Conservation (phyloP, 2,329 filamentous ascomycete genomes). For the Didymella pomorum region DNA sequence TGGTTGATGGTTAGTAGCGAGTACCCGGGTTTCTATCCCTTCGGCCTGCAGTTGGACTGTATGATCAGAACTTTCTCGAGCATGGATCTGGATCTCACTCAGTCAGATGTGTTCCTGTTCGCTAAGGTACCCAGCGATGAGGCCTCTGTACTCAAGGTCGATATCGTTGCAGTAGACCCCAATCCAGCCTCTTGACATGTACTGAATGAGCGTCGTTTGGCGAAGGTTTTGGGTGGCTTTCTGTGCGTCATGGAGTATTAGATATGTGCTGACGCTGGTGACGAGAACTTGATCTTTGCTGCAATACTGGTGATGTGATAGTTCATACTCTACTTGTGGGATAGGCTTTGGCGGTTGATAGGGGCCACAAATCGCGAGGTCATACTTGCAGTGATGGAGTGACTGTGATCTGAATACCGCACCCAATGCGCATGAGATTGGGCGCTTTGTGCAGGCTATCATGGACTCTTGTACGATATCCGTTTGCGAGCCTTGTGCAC, state of each 20-base stretch:
- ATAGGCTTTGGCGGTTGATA: background rate
- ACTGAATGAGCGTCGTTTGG: background rate
- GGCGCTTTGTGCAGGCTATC: background rate
- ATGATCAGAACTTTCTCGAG: background rate
- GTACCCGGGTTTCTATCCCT: background rate
- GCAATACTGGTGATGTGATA: background rate
- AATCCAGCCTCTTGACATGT: background rate
- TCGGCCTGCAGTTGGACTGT: background rate
- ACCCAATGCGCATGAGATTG: background rate
- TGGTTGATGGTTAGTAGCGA: background rate
- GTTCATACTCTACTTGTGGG: slow-evolving; percentile 3
- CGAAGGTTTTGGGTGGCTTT: background rate
- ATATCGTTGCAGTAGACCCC: slow-evolving; percentile 1
- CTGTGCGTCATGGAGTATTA: slow-evolving; percentile 3
- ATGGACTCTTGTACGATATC: background rate
- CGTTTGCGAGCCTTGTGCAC: background rate
- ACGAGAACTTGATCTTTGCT: background rate
- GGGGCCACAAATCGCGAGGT: background rate
- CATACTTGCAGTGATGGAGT: background rate
- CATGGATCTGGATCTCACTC: slow-evolving; percentile 4
- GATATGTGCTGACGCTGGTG: background rate
- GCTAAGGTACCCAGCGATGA: background rate
- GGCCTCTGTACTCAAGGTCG: background rate
- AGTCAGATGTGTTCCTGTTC: background rate
- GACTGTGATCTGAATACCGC: background rate